Conservation (phyloP, 2,329 filamentous ascomycete species). For the Falciphora oryzae region DNA sequence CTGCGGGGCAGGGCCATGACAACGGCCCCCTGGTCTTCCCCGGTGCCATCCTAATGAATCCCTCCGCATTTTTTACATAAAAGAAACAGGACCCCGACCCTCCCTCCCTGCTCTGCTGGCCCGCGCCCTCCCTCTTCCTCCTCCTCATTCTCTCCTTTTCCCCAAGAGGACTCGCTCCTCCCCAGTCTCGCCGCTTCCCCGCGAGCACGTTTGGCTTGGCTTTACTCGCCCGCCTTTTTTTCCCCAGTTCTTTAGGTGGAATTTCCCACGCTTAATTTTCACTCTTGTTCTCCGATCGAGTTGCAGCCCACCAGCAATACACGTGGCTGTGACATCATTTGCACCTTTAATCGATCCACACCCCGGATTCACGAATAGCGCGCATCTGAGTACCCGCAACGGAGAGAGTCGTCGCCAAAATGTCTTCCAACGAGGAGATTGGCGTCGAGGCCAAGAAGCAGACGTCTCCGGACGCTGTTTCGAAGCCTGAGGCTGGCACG, state of each 20-base stretch:
- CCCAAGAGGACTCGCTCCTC: background rate
- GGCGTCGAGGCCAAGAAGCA: background rate
- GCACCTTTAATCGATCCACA: no score
- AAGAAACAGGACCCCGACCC: background rate
- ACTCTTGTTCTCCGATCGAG: background rate
- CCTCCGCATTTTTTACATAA: constrained; percentile 1
- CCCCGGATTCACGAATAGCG: no score
- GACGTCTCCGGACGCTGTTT: background rate
- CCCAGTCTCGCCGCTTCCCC: background rate
- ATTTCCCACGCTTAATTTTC: background rate
- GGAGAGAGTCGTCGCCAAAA: background rate
- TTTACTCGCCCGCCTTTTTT: background rate
- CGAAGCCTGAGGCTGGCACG: background rate
- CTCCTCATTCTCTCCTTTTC: background rate
- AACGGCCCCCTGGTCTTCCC: background rate
- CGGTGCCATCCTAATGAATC: background rate
- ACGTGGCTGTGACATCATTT: no score
- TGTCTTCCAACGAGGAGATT: constrained; percentile 1
- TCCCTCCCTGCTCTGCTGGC: background rate
- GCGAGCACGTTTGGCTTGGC: background rate
- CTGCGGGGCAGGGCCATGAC: background rate
- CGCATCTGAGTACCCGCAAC: background rate
- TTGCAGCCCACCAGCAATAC: no score
- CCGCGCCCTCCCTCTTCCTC: background rate
- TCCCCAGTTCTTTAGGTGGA: background rate